Evolutionary conservation across 2,329 filamentous ascomycete genomes (phyloP).

Genomic region (Microsporum canis): DNA sequence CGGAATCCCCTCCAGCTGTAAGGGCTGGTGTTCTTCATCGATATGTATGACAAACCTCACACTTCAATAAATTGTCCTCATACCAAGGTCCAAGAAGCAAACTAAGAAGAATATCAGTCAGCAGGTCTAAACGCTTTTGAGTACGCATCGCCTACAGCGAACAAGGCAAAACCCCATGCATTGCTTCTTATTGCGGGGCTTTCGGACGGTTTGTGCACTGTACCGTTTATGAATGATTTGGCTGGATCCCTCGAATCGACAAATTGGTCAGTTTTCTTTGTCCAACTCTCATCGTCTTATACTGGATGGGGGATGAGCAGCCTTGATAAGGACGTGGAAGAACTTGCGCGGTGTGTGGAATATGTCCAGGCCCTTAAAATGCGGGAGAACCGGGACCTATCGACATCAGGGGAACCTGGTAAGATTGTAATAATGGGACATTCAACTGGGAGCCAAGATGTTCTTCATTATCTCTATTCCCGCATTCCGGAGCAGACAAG

Average conservation of each 20-base stretch:
- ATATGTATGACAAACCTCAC: conserved; percentile 10
- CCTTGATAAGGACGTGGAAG: conserved; percentile 43
- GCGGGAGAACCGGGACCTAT: conserved; percentile 5
- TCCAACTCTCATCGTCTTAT: conserved; percentile 43
- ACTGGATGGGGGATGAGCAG: conserved; percentile 44
- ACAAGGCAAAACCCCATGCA: conserved; percentile 32
- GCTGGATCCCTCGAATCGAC: conserved; percentile 38
- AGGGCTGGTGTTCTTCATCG: conserved; percentile 15
- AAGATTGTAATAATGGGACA: conserved; percentile 60
- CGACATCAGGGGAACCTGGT: conserved; percentile 18
- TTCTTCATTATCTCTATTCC: conserved; percentile 50
- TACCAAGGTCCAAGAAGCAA: neutral
- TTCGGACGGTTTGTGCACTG: conserved; percentile 45
- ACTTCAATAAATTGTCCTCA: neutral
- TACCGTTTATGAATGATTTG: conserved; percentile 43
- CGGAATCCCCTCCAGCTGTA: neutral
- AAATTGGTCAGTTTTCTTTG: conserved; percentile 43
- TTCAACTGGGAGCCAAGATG: conserved; percentile 58
- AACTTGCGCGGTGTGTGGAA: conserved; percentile 41
- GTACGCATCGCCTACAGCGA: conserved; percentile 20
- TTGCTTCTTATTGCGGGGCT: conserved; percentile 51
- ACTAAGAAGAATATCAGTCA: conserved; percentile 21
- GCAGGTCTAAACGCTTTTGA: conserved; percentile 33
- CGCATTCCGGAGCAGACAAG: conserved; percentile 24
- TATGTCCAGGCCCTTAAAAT: conserved; percentile 37